phyloP scores from a whole-genome alignment of 1,139 yeast genomes.

The Scheffersomyces illinoinensis region DNA sequence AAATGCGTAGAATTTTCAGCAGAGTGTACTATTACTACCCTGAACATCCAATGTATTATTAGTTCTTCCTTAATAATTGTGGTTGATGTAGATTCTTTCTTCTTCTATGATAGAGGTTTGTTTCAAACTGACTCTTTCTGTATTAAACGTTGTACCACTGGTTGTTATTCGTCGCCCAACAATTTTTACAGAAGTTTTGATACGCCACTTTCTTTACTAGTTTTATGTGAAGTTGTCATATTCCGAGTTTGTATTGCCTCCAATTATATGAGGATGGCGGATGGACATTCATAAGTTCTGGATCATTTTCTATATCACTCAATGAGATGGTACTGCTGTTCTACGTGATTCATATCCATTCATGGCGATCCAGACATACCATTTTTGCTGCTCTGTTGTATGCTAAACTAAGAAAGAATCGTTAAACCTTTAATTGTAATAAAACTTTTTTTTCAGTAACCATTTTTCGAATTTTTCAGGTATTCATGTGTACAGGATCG shows the following conservation, averaged over 20 bases:
- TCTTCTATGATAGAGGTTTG: neutral
- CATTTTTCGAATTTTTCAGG: neutral
- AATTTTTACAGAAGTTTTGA: neutral
- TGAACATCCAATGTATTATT: too few species aligned
- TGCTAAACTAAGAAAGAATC: neutral
- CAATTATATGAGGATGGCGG: neutral
- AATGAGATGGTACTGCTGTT: neutral
- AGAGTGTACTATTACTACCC: neutral
- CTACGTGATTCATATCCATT: neutral
- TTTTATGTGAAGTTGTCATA: neutral
- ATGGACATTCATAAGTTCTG: neutral
- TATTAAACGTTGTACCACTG: neutral
- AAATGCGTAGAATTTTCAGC: neutral
- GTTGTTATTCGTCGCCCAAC: neutral
- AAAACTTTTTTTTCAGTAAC: neutral
- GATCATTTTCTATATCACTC: neutral
- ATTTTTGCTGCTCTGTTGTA: slow-evolving; percentile 1
- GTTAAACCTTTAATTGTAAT: neutral
- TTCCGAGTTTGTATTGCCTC: neutral
- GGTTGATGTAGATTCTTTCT: neutral
- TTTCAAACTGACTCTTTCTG: neutral
- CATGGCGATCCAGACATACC: neutral
- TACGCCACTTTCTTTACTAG: neutral
- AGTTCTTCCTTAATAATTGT: too few species aligned
- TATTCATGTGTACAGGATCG: neutral